Base-by-base conservation (phyloP, 2,329 filamentous ascomycete species). In the Colletotrichum sp. region DNA sequence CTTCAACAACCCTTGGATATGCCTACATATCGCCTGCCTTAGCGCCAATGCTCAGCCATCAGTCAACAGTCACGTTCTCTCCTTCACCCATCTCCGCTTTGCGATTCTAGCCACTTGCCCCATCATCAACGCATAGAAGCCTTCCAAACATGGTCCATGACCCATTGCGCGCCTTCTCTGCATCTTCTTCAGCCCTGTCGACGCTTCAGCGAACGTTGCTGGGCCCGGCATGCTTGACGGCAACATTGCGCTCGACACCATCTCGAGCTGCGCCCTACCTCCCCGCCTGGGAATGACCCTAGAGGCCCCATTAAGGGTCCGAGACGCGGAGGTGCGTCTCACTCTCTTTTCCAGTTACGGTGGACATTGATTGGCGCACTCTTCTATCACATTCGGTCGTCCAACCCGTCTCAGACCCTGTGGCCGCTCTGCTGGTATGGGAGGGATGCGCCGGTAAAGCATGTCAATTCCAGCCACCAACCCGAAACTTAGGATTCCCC, bases 131-230 rank as follows among this genome's bases (percentile, higher is more conserved):
- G 68, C 72, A 72, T 44, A 22, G 32, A 63, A n/a, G 18, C 8
- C 24, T 59, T 48, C 48, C 30, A 15, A 10, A 30, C 16, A 34
- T 32, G 24, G 30, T 30, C 15, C 28, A 60, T 59, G 28, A 44
- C 39, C 64, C 70, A 65, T 65, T 44, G 16, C 30, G 48, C 39
- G 28, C 63, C 60, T 52, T 76, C 44, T 65, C 32, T 65, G 64
- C 74, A 36, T 59, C 74, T 69, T 68, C 74, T 34, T 76, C 75
- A 76, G 75, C 71, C 75, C 75, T 76, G 71, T 48, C 59, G 30
- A 70, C n/a, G 32, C 62, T 39, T 39, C 44, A 36, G 26, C 65
- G 18, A n/a, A 12, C 6, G 18, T 57, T 10, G 68, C 32, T 67
- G 60, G 68, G 28, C n/a, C 16, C 16, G 26, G n/a, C 8, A 28